A percentile compares a stretch with the other conserved stretches of the same genome.
These are phyloP conservation scores for Dipteronia sinensis DNA, from an alignment of 345 rosid genomes.

Conservation along the genomic window DNA sequence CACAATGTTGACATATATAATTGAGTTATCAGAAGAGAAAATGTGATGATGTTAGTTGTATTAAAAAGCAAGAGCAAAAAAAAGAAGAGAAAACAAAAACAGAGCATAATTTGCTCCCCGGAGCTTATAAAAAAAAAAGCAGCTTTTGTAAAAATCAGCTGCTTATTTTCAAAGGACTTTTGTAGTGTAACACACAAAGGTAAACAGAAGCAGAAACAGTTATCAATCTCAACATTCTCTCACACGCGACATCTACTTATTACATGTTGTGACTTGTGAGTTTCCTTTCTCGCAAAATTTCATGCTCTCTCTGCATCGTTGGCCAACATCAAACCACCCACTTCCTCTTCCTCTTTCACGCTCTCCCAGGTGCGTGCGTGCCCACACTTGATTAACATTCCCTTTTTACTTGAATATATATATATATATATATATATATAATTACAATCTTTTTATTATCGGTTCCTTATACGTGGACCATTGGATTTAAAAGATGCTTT, in stretches of 20 bases:
- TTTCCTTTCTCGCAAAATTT: constrained; percentile 16
- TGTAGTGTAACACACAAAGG: constrained; percentile 14
- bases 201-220: not conserved
- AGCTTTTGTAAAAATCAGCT: not conserved
- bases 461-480: too few relatives aligned
- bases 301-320: constrained; percentile 22
- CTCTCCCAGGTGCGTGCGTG: constrained; percentile 9
- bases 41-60: too few relatives aligned
- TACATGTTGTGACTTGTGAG: constrained; percentile 13
- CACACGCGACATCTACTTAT: constrained; percentile 42
- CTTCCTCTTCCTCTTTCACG: not conserved
- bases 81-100: too few relatives aligned
- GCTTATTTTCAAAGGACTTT: not conserved
- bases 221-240: too few relatives aligned
- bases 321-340: not conserved
- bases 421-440: too few relatives aligned
- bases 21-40: too few relatives aligned
- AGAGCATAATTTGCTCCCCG: too few relatives aligned
- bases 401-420: too few relatives aligned
- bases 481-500: too few relatives aligned
- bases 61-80: too few relatives aligned
- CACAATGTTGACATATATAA: too few relatives aligned
- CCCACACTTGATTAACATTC: not conserved
- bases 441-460: too few relatives aligned
- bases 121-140: not conserved